phyloP scores from a whole-genome alignment of 345 rosid genomes.

The Dimocarpus longan region DNA sequence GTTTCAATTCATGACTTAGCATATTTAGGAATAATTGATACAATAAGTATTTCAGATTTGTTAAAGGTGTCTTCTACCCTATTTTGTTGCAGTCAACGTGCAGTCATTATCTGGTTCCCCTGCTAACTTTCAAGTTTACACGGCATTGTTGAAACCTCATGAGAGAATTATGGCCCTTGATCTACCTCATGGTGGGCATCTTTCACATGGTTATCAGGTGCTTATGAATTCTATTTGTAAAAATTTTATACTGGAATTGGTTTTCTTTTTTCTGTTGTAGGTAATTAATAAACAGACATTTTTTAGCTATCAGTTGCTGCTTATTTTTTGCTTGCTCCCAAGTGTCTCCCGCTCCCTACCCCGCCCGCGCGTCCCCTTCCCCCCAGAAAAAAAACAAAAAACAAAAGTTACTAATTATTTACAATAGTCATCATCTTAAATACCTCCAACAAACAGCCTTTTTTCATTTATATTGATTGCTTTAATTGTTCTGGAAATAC shows the following conservation, averaged over 20 bases:
- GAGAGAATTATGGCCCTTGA: conserved; percentile 98
- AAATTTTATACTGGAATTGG: background rate
- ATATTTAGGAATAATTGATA: background rate
- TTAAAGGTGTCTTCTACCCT: conserved; percentile 20
- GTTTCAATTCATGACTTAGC: background rate
- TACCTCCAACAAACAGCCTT: background rate
- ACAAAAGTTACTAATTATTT: too few species aligned
- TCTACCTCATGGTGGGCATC: conserved; percentile 98
- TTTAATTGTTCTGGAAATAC: background rate
- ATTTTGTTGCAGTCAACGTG: conserved; percentile 74
- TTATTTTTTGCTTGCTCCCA: too few species aligned
- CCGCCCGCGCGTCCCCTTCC: too few species aligned
- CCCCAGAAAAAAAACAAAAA: too few species aligned
- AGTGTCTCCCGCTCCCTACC: too few species aligned
- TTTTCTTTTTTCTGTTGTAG: background rate
- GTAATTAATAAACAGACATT: background rate
- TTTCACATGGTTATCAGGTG: conserved; percentile 99
- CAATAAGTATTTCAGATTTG: background rate
- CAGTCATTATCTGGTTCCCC: conserved; percentile 97
- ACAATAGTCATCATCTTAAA: background rate
- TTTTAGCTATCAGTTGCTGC: background rate
- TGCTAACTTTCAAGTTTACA: conserved; percentile 91
- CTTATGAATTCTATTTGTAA: conserved; percentile 8
- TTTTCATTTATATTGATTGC: background rate
- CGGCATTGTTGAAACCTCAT: conserved; percentile 89